phyloP scores from a whole-genome alignment of 495 filamentous ascomycete species.

The Podospora appendiculata region DNA sequence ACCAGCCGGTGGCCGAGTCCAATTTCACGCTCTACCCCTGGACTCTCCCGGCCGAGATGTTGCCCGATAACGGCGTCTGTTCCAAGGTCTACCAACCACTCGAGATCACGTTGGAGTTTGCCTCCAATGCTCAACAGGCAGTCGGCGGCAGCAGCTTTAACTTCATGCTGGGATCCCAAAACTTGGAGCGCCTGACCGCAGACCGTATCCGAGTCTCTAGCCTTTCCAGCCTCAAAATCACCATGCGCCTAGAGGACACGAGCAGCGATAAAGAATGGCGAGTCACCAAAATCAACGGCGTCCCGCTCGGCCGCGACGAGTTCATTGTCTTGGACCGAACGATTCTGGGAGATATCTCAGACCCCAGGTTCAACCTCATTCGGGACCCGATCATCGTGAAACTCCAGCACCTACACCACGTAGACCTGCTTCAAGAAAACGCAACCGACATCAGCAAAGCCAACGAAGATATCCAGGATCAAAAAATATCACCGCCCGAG shows the following conservation, averaged over 20 bases:
- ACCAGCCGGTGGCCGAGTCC: conserved; percentile 39
- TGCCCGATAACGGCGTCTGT: conserved; percentile 68
- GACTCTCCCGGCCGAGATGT: conserved; percentile 69
- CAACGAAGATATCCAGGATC: conserved; percentile 3
- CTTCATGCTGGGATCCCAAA: conserved; percentile 41
- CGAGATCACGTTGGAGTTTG: conserved; percentile 77
- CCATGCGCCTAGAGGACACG: conserved; percentile 61
- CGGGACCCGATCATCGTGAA: conserved; percentile 67
- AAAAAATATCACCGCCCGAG: background rate
- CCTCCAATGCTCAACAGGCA: conserved; percentile 52
- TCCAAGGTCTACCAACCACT: conserved; percentile 39
- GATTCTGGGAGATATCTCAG: conserved; percentile 64
- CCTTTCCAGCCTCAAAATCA: conserved; percentile 69
- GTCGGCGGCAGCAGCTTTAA: conserved; percentile 48
- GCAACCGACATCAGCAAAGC: conserved; percentile 9
- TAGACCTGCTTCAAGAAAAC: conserved; percentile 45
- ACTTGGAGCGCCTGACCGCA: conserved; percentile 35
- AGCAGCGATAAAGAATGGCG: conserved; percentile 44
- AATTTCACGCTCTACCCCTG: conserved; percentile 80
- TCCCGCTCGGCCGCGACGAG: conserved; percentile 82
- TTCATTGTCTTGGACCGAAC: conserved; percentile 75
- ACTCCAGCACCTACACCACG: conserved; percentile 39
- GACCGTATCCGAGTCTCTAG: conserved; percentile 76
- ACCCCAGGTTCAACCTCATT: conserved; percentile 76
- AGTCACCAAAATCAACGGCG: conserved; percentile 69